Evolutionary conservation across 441 rosid species (phyloP).

Genomic region (Erysimum pusillum): DNA sequence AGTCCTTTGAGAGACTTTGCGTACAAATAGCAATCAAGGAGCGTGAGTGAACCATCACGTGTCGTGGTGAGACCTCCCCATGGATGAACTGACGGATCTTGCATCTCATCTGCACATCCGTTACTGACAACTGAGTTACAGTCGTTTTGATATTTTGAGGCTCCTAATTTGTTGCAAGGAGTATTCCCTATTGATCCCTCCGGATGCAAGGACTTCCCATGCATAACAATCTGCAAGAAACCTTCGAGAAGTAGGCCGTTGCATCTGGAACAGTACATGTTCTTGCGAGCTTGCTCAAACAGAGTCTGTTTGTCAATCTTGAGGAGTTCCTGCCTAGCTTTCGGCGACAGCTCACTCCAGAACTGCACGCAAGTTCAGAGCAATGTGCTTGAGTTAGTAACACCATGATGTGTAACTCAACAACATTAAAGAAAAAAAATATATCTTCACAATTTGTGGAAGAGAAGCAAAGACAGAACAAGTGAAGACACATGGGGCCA

Average conservation of each 20-base stretch:
- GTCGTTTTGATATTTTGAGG: conserved; percentile 51
- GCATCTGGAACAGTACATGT: conserved; percentile 94
- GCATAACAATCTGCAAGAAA: conserved; percentile 85
- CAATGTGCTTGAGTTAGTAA: not conserved
- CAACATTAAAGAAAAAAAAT: not conserved
- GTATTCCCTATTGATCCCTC: conserved; percentile 57
- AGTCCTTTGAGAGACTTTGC: conserved; percentile 76
- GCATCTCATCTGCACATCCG: conserved; percentile 68
- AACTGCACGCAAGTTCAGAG: conserved; percentile 57
- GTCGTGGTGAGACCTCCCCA: conserved; percentile 94
- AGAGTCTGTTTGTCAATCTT: conserved; percentile 87
- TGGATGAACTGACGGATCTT: conserved; percentile 86
- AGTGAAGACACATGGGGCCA: conserved; percentile 7
- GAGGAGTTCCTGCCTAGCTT: conserved; percentile 74
- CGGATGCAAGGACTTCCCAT: conserved; percentile 81
- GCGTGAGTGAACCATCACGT: conserved; percentile 82
- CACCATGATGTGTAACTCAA: conserved; percentile 5
- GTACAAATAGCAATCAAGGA: conserved; percentile 79
- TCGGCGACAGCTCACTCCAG: conserved; percentile 76
- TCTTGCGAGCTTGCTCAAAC: conserved; percentile 93
- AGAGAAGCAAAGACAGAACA: not conserved
- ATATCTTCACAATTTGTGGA: not conserved
- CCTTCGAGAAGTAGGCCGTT: conserved; percentile 88
- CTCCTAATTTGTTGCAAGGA: conserved; percentile 50
- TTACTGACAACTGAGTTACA: conserved; percentile 52